Percentiles rank a stretch among this genome's conserved stretches.
Evolutionary conservation across 495 filamentous ascomycete species (phyloP).

Genomic region (Tuber umbilicatum): DNA sequence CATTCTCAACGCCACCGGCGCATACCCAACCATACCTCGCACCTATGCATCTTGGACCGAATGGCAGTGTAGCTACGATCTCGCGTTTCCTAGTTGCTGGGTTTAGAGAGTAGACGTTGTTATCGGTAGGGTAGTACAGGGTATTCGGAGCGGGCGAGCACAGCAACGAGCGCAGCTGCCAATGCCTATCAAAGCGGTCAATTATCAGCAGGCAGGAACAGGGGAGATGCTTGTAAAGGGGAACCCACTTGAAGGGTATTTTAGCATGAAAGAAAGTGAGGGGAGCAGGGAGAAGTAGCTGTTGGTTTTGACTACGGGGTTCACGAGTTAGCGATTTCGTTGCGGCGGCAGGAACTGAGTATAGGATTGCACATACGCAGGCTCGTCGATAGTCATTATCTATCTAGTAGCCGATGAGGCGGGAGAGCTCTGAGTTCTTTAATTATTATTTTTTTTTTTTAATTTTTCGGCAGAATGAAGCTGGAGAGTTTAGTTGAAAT

Average conservation of each 20-base stretch:
- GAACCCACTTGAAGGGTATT: constrained; percentile 41
- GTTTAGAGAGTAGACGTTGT: constrained; percentile 67
- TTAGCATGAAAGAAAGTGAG: constrained; percentile 41
- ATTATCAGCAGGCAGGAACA: constrained; percentile 1
- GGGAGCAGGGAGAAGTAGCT: constrained; percentile 37
- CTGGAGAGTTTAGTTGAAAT: background rate
- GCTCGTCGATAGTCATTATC: constrained; percentile 40
- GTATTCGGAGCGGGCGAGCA: constrained; percentile 66
- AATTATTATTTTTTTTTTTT: background rate
- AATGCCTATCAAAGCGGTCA: constrained; percentile 56
- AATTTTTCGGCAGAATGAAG: background rate
- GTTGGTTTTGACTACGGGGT: constrained; percentile 29
- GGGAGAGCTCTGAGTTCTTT: background rate
- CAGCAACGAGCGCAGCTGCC: constrained; percentile 85
- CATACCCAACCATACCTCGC: constrained; percentile 81
- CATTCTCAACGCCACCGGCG: constrained; percentile 71
- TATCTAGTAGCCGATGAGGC: background rate
- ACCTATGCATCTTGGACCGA: constrained; percentile 75
- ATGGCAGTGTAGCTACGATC: constrained; percentile 69
- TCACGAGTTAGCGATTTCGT: constrained; percentile 2
- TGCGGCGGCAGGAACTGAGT: background rate
- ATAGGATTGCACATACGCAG: constrained; percentile 22
- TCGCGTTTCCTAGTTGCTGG: constrained; percentile 64
- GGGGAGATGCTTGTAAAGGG: background rate
- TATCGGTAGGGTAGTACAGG: constrained; percentile 74